Base-by-base conservation (phyloP, 139 green algal genomes). In the Haematococcus sp. region DNA sequence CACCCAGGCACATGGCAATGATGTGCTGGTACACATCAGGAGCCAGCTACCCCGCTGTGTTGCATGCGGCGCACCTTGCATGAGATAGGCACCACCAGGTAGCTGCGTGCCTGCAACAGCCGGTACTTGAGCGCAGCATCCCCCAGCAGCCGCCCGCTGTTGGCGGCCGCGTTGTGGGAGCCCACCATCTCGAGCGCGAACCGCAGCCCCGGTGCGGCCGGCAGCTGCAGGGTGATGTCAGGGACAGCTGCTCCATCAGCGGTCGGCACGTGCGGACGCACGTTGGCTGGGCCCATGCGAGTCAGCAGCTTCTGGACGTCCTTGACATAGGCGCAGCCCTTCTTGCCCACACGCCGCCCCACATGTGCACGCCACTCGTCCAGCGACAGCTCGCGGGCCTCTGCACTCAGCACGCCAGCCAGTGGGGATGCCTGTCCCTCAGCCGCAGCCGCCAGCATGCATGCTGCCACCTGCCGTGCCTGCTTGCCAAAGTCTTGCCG, bases 101-200 rank as follows among this genome's bases (percentile, higher is more conserved):
- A 84, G 44, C 78, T 73, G 40, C 73, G 73, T 4, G 73, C 78
- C 68, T 84, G 76, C 66, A 88, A 75, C 75, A 88, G 63, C 13
- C 83, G 63, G 74, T 83, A 88, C 77, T 88, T 86, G 63, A 88
- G 35, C 7, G 77, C 79, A 5, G 80, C 83, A n/a, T 80, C 74
- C 19, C 83, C 83, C 34, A 85, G 60, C n/a, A 84, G 59, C 3
- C 77, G 70, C 27, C 74, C 69, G 44, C 52, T 83, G 80, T 88
- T 88, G 71, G 58, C 25, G 1, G 80, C 80, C 9, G 66, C 70
- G 63, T 88, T 86, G 64, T 88, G 80, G 1, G 55, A 60, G 9
- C 80, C 80, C 22, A 88, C 49, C 63, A 86, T 61, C 77, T 85
- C 80, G 0, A 88, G 33, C 0, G 79, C 83, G 22, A 83, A 70